Conservation (phyloP, 352 stramenopile species). For the Lagenidium giganteum region DNA sequence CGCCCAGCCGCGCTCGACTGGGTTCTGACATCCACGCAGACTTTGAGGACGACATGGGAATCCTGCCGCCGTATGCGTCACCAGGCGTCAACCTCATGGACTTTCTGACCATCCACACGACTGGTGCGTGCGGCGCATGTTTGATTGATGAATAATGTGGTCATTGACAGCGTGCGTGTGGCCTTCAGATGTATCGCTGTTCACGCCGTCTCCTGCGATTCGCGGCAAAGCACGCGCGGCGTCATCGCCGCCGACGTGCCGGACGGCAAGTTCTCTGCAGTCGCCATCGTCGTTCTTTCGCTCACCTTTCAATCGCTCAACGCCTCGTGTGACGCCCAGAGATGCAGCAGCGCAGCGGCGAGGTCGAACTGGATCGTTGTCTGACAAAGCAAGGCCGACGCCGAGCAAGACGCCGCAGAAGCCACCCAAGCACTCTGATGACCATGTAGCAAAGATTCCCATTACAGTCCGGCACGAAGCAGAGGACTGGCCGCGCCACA, state of each 20-base stretch:
- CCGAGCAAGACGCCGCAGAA: no score
- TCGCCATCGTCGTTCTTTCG: conserved; percentile 78
- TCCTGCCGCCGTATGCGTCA: no score
- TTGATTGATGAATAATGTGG: not conserved
- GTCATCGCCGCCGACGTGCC: conserved; percentile 17
- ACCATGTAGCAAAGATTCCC: no score
- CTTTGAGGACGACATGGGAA: no score
- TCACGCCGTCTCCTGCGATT: conserved; percentile 43
- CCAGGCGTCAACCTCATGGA: conserved; percentile 45
- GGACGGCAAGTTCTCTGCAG: conserved; percentile 19
- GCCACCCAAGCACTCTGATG: no score
- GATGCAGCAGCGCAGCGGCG: no score
- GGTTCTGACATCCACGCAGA: no score
- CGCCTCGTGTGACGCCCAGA: not conserved
- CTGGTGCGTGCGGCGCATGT: conserved; percentile 13
- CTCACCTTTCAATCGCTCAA: conserved; percentile 33
- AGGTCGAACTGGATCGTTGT: no score
- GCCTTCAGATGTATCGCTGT: conserved; percentile 46
- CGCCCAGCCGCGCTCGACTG: conserved; percentile 1
- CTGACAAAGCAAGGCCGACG: no score
- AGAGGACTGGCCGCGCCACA: no score
- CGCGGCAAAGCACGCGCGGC: not conserved
- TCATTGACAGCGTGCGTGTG: conserved; percentile 8
- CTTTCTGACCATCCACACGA: conserved; percentile 29
- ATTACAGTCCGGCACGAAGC: no score